Base-by-base conservation (phyloP, 257 asterid species). In the Lycium ferocissimum region DNA sequence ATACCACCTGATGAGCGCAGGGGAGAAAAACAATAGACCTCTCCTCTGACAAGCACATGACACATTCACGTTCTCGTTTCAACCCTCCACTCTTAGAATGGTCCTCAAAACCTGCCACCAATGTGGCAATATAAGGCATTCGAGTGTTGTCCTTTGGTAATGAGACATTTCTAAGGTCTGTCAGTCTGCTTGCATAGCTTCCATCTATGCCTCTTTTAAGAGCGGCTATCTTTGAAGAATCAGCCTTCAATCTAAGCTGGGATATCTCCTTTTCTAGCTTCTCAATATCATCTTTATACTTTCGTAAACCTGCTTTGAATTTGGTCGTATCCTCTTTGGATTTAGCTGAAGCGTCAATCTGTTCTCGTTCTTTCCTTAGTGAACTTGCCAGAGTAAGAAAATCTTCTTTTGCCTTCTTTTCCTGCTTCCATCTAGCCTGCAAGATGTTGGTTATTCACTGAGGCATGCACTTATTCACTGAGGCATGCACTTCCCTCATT, bases 21-120 rank as follows among this genome's bases (percentile, higher is more conserved):
- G 99, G 99, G 80, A 96, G 92, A 87, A 96, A 96, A 75, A 96
- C 94, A 3, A 96, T 93, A 1, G 97, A 92, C 97, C 95, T 95
- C 90, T 95, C 99, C 91, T 96, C 99, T 0, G 97, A 93, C 18
- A 96, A 82, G 69, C 99, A 96, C 99, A 96, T 96, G 83, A 94
- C 98, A 54, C 99, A 96, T 75, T 95, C 99, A 37, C 97, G 88
- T 38, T 96, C 99, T n/a, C 98, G 93, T 84, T 92, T 93, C 83
- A 96, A 94, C 8, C 91, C 95, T 69, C 91, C 93, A 62, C 43
- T 80, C 10, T 85, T 87, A 2, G 89, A 61, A 63, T 83, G 76
- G 80, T 84, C 90, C 37, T 86, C 87, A 15, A 84, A 62, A 61
- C 87, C 88, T 62, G 83, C 45, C 65, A 80, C 78, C 75, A 87